Conservation (phyloP, 225 moss, liverwort and hornwort genomes). For the Physcomitrium patens region DNA sequence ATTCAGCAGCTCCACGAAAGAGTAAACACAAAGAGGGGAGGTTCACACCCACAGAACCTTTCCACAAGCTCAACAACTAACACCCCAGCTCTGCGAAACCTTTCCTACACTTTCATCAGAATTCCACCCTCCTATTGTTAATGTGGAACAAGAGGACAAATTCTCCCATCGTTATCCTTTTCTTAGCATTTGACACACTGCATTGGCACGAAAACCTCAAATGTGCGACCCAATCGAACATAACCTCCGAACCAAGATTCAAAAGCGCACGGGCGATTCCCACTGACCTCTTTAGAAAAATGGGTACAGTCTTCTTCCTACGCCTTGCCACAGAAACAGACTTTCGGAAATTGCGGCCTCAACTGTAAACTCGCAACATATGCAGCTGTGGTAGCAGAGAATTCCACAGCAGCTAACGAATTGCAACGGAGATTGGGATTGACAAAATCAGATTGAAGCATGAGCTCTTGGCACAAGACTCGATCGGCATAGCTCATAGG, state of each 20-base stretch:
- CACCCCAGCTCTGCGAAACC: background rate
- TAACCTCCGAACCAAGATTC: background rate
- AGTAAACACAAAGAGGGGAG: conserved; percentile 10
- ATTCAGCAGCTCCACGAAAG: background rate
- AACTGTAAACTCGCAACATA: background rate
- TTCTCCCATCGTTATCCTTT: background rate
- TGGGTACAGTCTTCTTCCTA: background rate
- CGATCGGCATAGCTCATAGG: too few species aligned
- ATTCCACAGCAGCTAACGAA: background rate
- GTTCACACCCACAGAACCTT: background rate
- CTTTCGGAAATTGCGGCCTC: background rate
- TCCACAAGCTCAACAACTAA: conserved; percentile 16
- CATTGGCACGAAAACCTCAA: background rate
- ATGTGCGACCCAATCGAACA: background rate
- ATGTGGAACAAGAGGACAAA: background rate
- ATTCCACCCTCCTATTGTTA: background rate
- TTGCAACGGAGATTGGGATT: background rate
- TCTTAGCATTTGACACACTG: background rate
- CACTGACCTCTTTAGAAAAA: conserved; percentile 9
- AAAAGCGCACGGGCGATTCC: background rate
- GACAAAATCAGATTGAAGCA: background rate
- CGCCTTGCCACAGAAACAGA: background rate
- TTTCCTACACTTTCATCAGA: background rate
- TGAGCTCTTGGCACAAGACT: too few species aligned
- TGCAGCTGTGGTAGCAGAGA: background rate